Percentiles rank a stretch among this genome's conserved stretches.
Conservation (phyloP, 2,329 filamentous ascomycete genomes). For the Daldinia sp. region DNA sequence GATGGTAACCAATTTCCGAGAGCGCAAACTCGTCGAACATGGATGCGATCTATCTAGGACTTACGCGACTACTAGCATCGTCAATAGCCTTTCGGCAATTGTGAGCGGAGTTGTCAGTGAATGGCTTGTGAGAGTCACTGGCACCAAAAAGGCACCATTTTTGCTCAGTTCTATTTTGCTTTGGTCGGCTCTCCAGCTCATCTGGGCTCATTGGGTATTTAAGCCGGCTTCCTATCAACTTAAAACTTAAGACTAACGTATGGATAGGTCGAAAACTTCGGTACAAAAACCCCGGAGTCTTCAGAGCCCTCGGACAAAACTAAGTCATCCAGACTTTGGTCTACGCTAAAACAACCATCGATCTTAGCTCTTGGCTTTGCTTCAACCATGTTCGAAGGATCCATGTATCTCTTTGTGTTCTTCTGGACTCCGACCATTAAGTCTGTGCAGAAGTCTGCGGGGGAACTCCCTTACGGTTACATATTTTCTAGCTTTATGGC, state of each 20-base stretch:
- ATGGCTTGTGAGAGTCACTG: slow-evolving; percentile 56
- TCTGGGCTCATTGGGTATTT: slow-evolving; percentile 59
- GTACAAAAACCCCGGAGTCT: slow-evolving; percentile 25
- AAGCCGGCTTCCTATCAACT: not conserved
- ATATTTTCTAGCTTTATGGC: slow-evolving; percentile 47
- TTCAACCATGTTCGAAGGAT: slow-evolving; percentile 67
- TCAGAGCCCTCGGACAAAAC: slow-evolving; percentile 12
- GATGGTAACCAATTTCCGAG: slow-evolving; percentile 65
- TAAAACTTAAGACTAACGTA: slow-evolving; percentile 10
- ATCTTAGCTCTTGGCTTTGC: slow-evolving; percentile 61
- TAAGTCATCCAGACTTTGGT: slow-evolving; percentile 34
- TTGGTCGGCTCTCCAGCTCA: slow-evolving; percentile 54
- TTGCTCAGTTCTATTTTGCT: slow-evolving; percentile 55
- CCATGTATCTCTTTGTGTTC: slow-evolving; percentile 70
- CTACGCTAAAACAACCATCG: slow-evolving; percentile 52
- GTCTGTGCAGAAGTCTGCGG: slow-evolving; percentile 47
- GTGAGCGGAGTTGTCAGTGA: slow-evolving; percentile 61
- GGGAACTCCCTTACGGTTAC: slow-evolving; percentile 43
- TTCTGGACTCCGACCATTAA: slow-evolving; percentile 67
- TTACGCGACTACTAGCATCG: slow-evolving; percentile 60
- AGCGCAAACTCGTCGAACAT: slow-evolving; percentile 53
- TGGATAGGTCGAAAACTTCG: slow-evolving; percentile 43
- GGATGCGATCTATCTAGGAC: slow-evolving; percentile 50
- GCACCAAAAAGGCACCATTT: slow-evolving; percentile 63
- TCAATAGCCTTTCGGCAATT: slow-evolving; percentile 66